Base-by-base conservation (phyloP, 805 yeast genomes). In the Debaryomyces prosopidis region DNA sequence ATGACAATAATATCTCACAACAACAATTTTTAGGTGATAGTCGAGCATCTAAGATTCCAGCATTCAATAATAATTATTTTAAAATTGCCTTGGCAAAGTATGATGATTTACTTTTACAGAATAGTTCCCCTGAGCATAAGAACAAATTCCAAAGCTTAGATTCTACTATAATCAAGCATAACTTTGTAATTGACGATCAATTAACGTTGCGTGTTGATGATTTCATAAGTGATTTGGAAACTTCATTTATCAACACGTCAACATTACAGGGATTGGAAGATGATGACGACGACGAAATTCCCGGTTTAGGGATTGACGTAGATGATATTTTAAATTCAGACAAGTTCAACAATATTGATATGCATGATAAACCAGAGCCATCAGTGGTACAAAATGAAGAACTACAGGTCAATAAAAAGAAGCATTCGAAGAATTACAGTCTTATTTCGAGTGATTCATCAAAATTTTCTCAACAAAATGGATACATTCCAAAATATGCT, bases 401-500 rank as follows among this genome's bases (percentile, higher is more conserved):
- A 23, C 2, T 7, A 2, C 5, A 7, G 6, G 14, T 10, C 34
- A 15, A 36, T 45, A 39, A 39, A 46, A 42, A 46, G 6, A 23
- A 23, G 26, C 26, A 4, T 4, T 23, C 26, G 10, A 23, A 23
- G 9, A 23, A 45, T 32, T 38, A 37, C 33, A 53, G 54, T 41
- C 42, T 51, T 2, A 39, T 54, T 20, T 53, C 60, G 1, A 36
- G 55, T 18, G 57, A 51, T 15, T 55, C 58, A 7, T 46, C 36
- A 48, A 50, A 32, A 19, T 43, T 17, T n/a, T 38, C 41, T 23
- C 28, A 3, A 27, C 15, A 26, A 2, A 27, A 45, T 31, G 56
- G 51, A 37, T 65, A 55, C 46, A 62, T 70, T 30, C 76, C 76
- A 3, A 66, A 68, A 41, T 65, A 57, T 53, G 94, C 94, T 1